Conservation (phyloP, 1,139 yeast genomes). For the Candida anutae region DNA sequence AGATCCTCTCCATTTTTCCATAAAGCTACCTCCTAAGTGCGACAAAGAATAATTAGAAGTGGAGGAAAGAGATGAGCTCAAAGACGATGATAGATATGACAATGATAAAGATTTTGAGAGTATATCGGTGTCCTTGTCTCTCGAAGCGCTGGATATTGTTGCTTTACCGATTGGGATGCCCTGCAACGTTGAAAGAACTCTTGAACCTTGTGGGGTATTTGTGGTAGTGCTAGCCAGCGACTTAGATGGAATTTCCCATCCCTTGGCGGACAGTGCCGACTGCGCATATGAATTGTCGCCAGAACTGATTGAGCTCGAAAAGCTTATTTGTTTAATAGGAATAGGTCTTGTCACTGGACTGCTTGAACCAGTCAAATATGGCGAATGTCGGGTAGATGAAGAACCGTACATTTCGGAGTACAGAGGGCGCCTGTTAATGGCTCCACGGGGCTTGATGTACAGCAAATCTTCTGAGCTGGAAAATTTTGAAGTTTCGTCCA, state of each 20-base stretch:
- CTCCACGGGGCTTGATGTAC: not conserved
- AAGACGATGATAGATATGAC: conserved; percentile 38
- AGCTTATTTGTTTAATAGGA: conserved; percentile 15
- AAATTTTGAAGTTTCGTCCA: not conserved
- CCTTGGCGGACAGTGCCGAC: conserved; percentile 24
- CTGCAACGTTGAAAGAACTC: conserved; percentile 11
- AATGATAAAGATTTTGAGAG: conserved; percentile 32
- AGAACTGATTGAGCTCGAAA: conserved; percentile 13
- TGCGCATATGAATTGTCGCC: conserved; percentile 21
- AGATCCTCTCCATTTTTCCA: conserved; percentile 40
- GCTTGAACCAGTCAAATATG: not conserved
- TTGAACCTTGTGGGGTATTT: conserved; percentile 8
- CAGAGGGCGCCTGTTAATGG: not conserved
- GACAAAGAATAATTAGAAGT: conserved; percentile 33
- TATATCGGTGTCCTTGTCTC: conserved; percentile 9
- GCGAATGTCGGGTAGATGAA: too few relatives aligned
- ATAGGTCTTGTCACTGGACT: conserved; percentile 15
- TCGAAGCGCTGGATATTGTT: conserved; percentile 8
- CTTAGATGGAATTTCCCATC: conserved; percentile 40
- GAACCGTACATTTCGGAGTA: not conserved
- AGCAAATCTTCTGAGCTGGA: not conserved
- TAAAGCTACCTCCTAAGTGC: conserved; percentile 37
- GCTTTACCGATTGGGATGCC: conserved; percentile 17
- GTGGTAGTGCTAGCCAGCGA: conserved; percentile 17
- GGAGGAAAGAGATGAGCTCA: conserved; percentile 29